Conservation (phyloP, 345 rosid species). For the Noccaea bulbosa region DNA sequence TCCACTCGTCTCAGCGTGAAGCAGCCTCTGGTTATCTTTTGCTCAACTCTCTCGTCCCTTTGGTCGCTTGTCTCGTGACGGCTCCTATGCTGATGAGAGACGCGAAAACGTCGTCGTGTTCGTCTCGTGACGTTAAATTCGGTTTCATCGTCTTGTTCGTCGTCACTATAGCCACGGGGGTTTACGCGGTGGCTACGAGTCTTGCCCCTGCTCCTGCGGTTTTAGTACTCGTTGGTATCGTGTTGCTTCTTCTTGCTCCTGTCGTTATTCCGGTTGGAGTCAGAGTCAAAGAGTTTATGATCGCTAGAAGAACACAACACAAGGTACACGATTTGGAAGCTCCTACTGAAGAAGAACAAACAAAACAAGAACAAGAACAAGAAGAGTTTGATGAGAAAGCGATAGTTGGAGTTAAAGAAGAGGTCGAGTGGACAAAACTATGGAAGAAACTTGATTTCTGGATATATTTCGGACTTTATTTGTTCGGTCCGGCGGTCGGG, state of each 20-base stretch:
- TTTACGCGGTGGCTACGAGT: constrained; percentile 66
- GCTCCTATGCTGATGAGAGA: constrained; percentile 51
- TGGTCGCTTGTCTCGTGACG: constrained; percentile 46
- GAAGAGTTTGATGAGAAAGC: constrained; percentile 30
- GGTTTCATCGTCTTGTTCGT: constrained; percentile 54
- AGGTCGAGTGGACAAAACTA: constrained; percentile 66
- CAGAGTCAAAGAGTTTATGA: constrained; percentile 21
- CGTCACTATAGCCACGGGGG: constrained; percentile 68
- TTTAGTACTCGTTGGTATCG: constrained; percentile 52
- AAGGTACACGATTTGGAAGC: constrained; percentile 46
- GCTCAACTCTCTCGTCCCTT: constrained; percentile 64
- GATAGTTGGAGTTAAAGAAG: constrained; percentile 54
- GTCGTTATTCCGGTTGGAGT: constrained; percentile 51
- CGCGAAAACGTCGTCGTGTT: background rate
- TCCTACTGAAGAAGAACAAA: constrained; percentile 28
- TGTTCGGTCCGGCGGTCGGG: constrained; percentile 86
- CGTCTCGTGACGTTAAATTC: constrained; percentile 12
- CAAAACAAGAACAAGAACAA: constrained; percentile 2
- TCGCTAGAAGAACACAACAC: constrained; percentile 11
- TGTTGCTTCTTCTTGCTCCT: constrained; percentile 55
- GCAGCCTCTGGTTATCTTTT: constrained; percentile 65
- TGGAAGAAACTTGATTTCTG: constrained; percentile 66
- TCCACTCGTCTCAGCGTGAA: constrained; percentile 37
- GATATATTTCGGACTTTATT: constrained; percentile 72
- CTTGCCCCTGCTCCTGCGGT: constrained; percentile 47